phyloP scores from a whole-genome alignment of 1,284 basidiomycete genomes.

The Prillingera fragicola region DNA sequence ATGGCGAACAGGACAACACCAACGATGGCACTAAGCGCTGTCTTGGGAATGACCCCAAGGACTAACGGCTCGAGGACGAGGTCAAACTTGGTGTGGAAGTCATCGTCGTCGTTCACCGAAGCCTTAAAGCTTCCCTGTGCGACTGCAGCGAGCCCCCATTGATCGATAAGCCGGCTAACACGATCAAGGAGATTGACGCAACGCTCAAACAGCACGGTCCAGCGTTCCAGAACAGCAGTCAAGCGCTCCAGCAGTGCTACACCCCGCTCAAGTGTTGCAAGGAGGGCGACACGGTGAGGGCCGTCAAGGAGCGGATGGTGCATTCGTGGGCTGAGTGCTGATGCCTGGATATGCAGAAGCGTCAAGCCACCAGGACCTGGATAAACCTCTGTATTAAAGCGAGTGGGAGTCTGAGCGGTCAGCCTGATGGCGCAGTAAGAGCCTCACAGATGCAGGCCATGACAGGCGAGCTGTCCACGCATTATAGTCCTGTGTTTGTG shows the following conservation, averaged over 20 bases:
- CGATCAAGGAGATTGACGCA: no score
- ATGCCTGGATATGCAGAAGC: constrained; percentile 16
- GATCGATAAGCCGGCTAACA: no score
- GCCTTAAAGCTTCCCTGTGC: no score
- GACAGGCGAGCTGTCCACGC: constrained; percentile 38
- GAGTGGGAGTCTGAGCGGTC: constrained; percentile 20
- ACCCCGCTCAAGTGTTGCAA: no score
- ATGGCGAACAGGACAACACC: constrained; percentile 17
- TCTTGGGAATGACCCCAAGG: constrained; percentile 30
- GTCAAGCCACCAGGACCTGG: background rate
- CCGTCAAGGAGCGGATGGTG: constrained; percentile 12
- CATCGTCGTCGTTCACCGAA: background rate
- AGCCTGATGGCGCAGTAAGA: background rate
- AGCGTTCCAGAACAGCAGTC: no score
- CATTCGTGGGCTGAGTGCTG: constrained; percentile 23
- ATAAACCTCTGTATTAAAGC: constrained; percentile 13
- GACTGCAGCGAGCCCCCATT: no score
- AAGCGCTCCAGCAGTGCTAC: no score
- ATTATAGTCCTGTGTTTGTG: constrained; percentile 1
- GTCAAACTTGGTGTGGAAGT: constrained; percentile 22
- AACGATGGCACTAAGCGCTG: constrained; percentile 22
- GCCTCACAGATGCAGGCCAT: constrained; percentile 35
- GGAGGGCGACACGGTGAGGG: background rate
- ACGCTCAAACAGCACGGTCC: no score
- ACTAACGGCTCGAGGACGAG: constrained; percentile 36